Percentiles rank a stretch among this genome's conserved stretches.
phyloP scores from a whole-genome alignment of 2,329 filamentous ascomycete genomes.

The Tolypocladium cylindrosporum region DNA sequence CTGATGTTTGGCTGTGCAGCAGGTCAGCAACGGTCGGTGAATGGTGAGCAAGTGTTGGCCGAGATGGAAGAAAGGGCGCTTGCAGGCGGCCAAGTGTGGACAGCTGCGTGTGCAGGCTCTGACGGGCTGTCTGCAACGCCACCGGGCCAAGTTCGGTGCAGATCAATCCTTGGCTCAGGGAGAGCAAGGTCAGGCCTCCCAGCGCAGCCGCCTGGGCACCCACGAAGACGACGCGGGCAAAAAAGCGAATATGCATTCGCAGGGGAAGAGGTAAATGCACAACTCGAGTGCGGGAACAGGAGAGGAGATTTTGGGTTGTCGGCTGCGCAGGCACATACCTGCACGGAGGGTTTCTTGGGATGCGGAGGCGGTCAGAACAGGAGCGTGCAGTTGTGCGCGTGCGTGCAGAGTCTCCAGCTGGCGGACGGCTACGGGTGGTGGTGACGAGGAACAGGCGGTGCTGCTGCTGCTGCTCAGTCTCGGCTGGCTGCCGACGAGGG shows the following conservation, averaged over 20 bases:
- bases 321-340: neutral
- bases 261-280: neutral
- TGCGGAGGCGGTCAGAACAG: neutral
- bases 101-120: conserved; percentile 2
- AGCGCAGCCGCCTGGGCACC: neutral
- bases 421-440: conserved; percentile 2
- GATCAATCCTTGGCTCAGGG: neutral
- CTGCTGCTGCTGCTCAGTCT: neutral
- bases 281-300: neutral
- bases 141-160: conserved; percentile 9
- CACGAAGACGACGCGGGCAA: neutral
- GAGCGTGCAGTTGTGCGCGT: neutral
- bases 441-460: neutral
- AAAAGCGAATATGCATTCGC: neutral
- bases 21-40: neutral
- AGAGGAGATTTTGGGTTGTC: neutral
- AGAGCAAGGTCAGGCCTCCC: neutral
- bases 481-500: neutral
- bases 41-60: neutral
- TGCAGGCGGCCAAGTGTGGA: neutral
- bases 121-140: conserved; percentile 4
- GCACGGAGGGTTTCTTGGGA: neutral
- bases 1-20: neutral
- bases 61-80: neutral
- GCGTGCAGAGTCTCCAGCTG: neutral